Evolutionary conservation across 495 filamentous ascomycete species (phyloP).

Genomic region (Aspergillus haitiensis): DNA sequence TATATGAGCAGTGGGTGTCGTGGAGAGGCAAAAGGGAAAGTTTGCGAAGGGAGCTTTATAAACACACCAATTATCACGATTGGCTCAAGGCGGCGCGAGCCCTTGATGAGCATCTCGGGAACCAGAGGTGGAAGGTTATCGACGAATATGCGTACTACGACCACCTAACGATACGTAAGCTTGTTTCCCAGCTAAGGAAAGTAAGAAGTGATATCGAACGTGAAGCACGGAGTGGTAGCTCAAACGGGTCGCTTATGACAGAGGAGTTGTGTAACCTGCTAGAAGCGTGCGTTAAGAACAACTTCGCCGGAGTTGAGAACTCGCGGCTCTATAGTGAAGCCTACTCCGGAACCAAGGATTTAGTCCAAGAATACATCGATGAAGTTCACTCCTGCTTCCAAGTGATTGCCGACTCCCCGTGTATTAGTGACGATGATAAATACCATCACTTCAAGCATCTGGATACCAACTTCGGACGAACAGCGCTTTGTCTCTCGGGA

Average conservation of each 20-base stretch:
- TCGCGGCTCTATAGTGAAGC: slow-evolving; percentile 90
- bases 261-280: slow-evolving; percentile 74
- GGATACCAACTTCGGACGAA: slow-evolving; percentile 86
- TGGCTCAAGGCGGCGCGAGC: slow-evolving; percentile 77
- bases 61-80: slow-evolving; percentile 70
- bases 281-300: slow-evolving; percentile 93
- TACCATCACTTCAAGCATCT: slow-evolving; percentile 82
- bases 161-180: slow-evolving; percentile 72
- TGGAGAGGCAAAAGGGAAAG: slow-evolving; percentile 67
- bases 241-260: slow-evolving; percentile 49
- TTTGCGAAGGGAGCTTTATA: slow-evolving; percentile 67
- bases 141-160: slow-evolving; percentile 97
- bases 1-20: slow-evolving; percentile 70
- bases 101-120: slow-evolving; percentile 80
- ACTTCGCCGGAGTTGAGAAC: slow-evolving; percentile 95
- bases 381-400: slow-evolving; percentile 63
- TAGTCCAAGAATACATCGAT: slow-evolving; percentile 86
- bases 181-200: slow-evolving; percentile 70
- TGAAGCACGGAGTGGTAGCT: slow-evolving; percentile 26
- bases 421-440: slow-evolving; percentile 72
- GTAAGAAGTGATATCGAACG: slow-evolving; percentile 58
- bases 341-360: slow-evolving; percentile 91
- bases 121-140: slow-evolving; percentile 78
- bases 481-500: slow-evolving; percentile 87
- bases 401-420: slow-evolving; percentile 64